A percentile compares a stretch with the other conserved stretches of the same genome.
These are phyloP conservation scores for Fusarium torreyae DNA, from an alignment of 2,329 filamentous ascomycete species.

Conservation along the genomic window DNA sequence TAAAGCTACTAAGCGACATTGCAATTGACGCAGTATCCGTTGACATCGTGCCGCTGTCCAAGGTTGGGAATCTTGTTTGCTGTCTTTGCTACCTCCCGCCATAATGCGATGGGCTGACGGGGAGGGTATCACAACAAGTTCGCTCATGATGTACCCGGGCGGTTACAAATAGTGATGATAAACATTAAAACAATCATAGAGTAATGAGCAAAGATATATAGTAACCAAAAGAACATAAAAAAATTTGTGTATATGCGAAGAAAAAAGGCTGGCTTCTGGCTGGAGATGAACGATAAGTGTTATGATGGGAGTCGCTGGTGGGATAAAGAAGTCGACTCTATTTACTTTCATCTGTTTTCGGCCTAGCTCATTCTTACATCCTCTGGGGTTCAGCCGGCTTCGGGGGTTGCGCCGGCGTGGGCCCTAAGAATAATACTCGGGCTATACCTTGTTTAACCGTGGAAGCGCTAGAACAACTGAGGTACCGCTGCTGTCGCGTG, in stretches of 20 bases:
- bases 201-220: not conserved
- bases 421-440: constrained; percentile 35
- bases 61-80: constrained; percentile 47
- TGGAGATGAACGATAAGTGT: not conserved
- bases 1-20: constrained; percentile 60
- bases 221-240: not conserved
- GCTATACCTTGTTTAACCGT: constrained; percentile 28
- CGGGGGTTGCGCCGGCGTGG: constrained; percentile 25
- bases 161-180: not conserved
- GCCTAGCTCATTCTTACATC: constrained; percentile 43
- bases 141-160: constrained; percentile 17
- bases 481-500: constrained; percentile 40
- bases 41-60: constrained; percentile 66
- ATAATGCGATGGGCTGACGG: constrained; percentile 38
- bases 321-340: constrained; percentile 29
- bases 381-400: constrained; percentile 35
- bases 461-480: constrained; percentile 1
- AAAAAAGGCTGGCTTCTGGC: not conserved
- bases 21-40: constrained; percentile 63
- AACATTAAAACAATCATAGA: not conserved
- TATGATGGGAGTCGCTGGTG: constrained; percentile 20
- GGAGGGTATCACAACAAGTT: constrained; percentile 10
- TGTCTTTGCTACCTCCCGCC: constrained; percentile 2
- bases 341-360: constrained; percentile 53
- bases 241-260: not conserved